Base-by-base conservation (phyloP, 2,329 filamentous ascomycete genomes). In the Sarocladium brachiariae region DNA sequence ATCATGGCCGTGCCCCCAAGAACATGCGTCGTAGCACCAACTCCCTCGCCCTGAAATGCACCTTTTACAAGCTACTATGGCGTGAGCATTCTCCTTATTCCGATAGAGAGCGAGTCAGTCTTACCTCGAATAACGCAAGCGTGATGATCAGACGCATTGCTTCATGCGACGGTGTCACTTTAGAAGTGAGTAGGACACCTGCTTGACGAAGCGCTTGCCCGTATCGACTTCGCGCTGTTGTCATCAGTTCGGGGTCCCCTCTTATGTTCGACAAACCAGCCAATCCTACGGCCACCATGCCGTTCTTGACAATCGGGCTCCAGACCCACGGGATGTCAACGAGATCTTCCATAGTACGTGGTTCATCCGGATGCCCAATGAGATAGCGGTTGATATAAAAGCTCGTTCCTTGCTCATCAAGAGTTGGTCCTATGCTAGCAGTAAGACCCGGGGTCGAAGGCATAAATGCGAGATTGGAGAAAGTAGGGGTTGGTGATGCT, bases 61-160 rank as follows among this genome's bases (percentile, higher is more conserved):
- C 75, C 71, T 52, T 70, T 73, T n/a, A 74, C 73, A 9, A 72
- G 62, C 70, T 72, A 14, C 6, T 30, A 9, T 9, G 9, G 16
- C 24, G 13, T 64, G 48, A 65, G 63, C 41, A 24, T 18, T 18
- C 8, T 18, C 13, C 37, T 23, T 11, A 14, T 9, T 8, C 16
- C 30, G 19, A 49, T 37, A 30, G 10, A 21, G 5, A 35, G n/a
- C n/a, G 56, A 51, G 49, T 41, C 50, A 53, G 55, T 66, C 58
- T n/a, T 64, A 83, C 80, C 70, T 84, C 80, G 54, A 80, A 84
- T 61, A 83, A 70, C 43, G 79, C 78, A 55, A 84, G 71, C 57
- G 80, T 70, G 37, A 84, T 68, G 25, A 83, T 75, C 7, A 74
- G 65, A 24, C 73, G 70, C 14, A 77, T 70, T 9, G 75, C 69